Evolutionary conservation across 306 rosid genomes (phyloP).

Genomic region (Prunus kanzakura): DNA sequence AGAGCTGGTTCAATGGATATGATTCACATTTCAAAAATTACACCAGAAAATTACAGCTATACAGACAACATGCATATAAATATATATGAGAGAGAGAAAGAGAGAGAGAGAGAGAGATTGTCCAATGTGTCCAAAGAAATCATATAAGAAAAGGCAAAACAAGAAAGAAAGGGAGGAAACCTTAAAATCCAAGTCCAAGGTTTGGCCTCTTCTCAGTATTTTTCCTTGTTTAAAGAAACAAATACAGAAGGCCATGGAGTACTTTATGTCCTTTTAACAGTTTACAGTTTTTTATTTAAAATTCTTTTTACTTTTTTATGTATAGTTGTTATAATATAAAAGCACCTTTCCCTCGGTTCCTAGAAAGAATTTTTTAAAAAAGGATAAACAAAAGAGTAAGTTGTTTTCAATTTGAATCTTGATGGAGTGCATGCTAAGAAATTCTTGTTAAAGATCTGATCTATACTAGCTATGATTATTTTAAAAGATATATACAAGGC

Average conservation of each 20-base stretch:
- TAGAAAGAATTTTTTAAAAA: not conserved
- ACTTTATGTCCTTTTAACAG: slow-evolving; percentile 23
- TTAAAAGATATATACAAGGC: slow-evolving; percentile 4
- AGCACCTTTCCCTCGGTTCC: slow-evolving; percentile 16
- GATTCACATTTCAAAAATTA: slow-evolving; percentile 33
- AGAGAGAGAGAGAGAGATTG: slow-evolving; percentile 12
- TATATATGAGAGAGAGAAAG: not conserved
- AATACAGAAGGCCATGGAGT: slow-evolving; percentile 27
- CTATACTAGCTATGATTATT: slow-evolving; percentile 7
- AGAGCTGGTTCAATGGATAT: slow-evolving; percentile 28
- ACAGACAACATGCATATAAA: slow-evolving; percentile 6
- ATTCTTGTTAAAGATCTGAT: slow-evolving; percentile 29
- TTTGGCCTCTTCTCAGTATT: slow-evolving; percentile 39
- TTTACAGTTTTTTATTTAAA: not conserved
- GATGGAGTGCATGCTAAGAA: slow-evolving; percentile 46
- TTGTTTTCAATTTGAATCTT: slow-evolving; percentile 32
- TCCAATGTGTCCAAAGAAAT: slow-evolving; percentile 26
- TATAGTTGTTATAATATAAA: slow-evolving; percentile 12
- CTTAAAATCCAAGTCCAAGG: slow-evolving; percentile 53
- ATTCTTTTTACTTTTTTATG: too few species aligned
- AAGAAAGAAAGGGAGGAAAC: slow-evolving; percentile 30
- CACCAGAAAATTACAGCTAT: slow-evolving; percentile 7
- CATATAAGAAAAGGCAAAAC: slow-evolving; percentile 27
- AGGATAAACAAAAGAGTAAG: not conserved
- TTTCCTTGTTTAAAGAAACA: slow-evolving; percentile 37